phyloP scores from a whole-genome alignment of 1,284 basidiomycete genomes.

The Vanrija pseudolonga region DNA sequence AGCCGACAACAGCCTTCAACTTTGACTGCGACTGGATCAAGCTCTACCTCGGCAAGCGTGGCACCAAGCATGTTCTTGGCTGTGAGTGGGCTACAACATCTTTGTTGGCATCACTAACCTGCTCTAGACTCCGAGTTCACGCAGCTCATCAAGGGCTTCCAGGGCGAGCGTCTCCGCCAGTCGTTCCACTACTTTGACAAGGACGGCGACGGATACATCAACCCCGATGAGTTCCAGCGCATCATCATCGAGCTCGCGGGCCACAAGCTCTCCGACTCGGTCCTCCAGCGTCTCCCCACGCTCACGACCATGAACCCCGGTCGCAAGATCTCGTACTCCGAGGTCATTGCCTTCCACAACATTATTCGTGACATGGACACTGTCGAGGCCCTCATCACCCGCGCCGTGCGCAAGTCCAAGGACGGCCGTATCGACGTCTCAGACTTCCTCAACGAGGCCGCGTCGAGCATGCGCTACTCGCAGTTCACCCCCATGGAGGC shows the following conservation, averaged over 20 bases:
- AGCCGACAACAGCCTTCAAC: slow-evolving; percentile 70
- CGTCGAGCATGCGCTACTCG: slow-evolving; percentile 68
- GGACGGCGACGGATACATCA: slow-evolving; percentile 86
- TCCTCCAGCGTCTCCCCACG: slow-evolving; percentile 83
- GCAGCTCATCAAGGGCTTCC: slow-evolving; percentile 87
- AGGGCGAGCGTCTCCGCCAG: slow-evolving; percentile 90
- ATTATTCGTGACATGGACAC: slow-evolving; percentile 75
- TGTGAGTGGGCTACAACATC: slow-evolving; percentile 57
- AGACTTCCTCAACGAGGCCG: slow-evolving; percentile 53
- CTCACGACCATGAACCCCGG: slow-evolving; percentile 81
- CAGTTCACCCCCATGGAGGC: slow-evolving; percentile 95
- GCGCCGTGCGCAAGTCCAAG: slow-evolving; percentile 76
- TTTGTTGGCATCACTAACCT: slow-evolving; percentile 5
- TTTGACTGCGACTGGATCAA: slow-evolving; percentile 95
- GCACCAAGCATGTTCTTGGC: slow-evolving; percentile 82
- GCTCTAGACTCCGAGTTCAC: slow-evolving; percentile 83
- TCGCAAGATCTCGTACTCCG: slow-evolving; percentile 86
- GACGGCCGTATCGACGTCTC: slow-evolving; percentile 72
- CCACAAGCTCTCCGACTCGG: slow-evolving; percentile 87
- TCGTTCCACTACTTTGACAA: slow-evolving; percentile 85
- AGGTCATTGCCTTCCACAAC: slow-evolving; percentile 94
- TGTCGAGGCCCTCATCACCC: slow-evolving; percentile 63
- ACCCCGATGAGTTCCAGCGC: slow-evolving; percentile 83
- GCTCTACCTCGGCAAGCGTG: slow-evolving; percentile 85
- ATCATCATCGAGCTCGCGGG: slow-evolving; percentile 92